These are phyloP conservation scores for Lippia alba DNA, from an alignment of 305 asterid genomes.

Conservation along the genomic window DNA sequence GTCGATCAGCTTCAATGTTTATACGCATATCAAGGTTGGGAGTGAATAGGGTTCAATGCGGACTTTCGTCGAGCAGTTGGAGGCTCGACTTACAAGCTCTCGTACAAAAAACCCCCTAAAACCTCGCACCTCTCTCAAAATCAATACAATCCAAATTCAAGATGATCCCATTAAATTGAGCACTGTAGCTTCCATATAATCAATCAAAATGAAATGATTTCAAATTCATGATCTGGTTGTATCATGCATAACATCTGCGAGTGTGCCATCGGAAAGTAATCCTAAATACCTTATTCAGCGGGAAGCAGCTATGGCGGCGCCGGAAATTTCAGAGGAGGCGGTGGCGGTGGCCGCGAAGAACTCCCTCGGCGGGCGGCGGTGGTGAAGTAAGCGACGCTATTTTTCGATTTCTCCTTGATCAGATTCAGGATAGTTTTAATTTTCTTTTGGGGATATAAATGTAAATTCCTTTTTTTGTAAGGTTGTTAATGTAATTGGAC, in stretches of 20 bases:
- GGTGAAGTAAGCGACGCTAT: no score
- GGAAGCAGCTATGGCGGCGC: no score
- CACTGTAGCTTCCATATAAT: neutral
- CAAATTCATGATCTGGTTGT: constrained; percentile 16
- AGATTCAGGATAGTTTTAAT: no score
- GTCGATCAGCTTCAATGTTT: constrained; percentile 12
- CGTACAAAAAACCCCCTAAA: neutral
- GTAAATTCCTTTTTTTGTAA: no score
- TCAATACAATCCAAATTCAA: neutral
- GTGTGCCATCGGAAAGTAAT: neutral
- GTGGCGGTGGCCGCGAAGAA: no score
- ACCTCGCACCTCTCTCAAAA: neutral
- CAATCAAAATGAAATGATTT: neutral
- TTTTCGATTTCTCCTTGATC: no score
- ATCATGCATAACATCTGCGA: constrained; percentile 9
- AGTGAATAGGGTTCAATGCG: constrained; percentile 23
- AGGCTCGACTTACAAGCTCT: neutral
- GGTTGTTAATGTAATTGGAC: no score
- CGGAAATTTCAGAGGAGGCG: no score
- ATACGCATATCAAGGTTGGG: neutral
- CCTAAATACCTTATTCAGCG: no score
- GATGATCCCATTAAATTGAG: neutral
- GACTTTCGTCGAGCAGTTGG: constrained; percentile 46
- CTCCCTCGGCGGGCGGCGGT: no score
- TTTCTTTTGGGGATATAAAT: no score